Evolutionary conservation across 805 yeast species (phyloP).

Genomic region (Metschnikowia reukaufii): DNA sequence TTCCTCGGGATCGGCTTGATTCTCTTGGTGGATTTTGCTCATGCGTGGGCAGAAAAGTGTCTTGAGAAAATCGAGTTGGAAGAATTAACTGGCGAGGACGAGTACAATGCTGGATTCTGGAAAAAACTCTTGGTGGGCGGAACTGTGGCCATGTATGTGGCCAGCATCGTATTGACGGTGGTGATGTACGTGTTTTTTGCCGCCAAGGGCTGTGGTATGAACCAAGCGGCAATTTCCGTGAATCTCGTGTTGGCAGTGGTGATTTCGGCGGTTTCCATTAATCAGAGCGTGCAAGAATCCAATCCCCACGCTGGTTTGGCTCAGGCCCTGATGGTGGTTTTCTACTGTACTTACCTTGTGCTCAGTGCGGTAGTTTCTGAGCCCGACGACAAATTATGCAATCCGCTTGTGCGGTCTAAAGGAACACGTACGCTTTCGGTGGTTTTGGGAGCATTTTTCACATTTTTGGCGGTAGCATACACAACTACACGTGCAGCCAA

Average conservation of each 20-base stretch:
- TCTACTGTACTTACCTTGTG: conserved; percentile 87
- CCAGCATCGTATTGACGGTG: conserved; percentile 68
- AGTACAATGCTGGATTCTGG: conserved; percentile 64
- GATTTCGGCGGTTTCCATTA: conserved; percentile 69
- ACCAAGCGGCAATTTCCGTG: conserved; percentile 79
- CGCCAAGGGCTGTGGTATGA: conserved; percentile 78
- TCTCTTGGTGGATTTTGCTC: conserved; percentile 92
- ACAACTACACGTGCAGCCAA: conserved; percentile 98
- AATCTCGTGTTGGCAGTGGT: conserved; percentile 66
- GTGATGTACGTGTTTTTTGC: conserved; percentile 85
- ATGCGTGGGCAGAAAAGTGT: conserved; percentile 97
- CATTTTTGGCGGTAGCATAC: conserved; percentile 93
- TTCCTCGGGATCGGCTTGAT: conserved; percentile 90
- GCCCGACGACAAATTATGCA: conserved; percentile 91
- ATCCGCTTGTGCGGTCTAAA: conserved; percentile 83
- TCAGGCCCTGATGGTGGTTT: conserved; percentile 92
- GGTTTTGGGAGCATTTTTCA: conserved; percentile 86
- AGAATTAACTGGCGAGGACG: conserved; percentile 50
- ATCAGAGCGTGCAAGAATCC: conserved; percentile 82
- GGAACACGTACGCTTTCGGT: conserved; percentile 90
- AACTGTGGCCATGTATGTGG: conserved; percentile 79
- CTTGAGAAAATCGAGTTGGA: conserved; percentile 86
- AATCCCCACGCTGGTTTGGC: conserved; percentile 97
- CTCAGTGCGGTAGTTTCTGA: conserved; percentile 94
- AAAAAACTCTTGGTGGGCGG: conserved; percentile 79